These are phyloP conservation scores for Prunus mira DNA, from an alignment of 306 rosid species.

Conservation along the genomic window DNA sequence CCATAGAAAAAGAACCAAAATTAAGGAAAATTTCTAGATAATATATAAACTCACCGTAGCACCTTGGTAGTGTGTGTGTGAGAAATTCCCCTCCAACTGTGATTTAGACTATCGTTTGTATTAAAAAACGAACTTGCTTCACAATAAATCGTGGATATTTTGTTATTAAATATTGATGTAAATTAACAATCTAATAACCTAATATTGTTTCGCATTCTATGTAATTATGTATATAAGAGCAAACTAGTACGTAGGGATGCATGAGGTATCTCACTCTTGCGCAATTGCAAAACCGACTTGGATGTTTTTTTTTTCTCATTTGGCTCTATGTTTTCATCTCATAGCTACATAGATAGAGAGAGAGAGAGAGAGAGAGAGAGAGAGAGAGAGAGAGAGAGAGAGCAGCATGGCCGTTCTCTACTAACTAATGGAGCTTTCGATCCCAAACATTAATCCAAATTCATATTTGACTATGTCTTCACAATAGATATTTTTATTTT, in stretches of 20 bases:
- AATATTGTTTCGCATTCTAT: too few species aligned
- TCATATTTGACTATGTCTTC: background rate
- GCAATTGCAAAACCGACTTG: background rate
- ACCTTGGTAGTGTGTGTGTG: too few species aligned
- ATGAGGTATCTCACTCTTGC: background rate
- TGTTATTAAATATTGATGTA: too few species aligned
- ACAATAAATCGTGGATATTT: too few species aligned
- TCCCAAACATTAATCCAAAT: background rate
- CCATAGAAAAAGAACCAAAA: background rate
- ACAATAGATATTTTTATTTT: background rate
- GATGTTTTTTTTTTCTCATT: background rate
- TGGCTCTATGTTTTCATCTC: conserved; percentile 17
- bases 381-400: too few species aligned
- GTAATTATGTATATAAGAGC: background rate
- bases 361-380: background rate
- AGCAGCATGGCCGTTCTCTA: background rate
- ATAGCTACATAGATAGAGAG: background rate
- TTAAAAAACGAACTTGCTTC: too few species aligned
- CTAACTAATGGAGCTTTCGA: conserved; percentile 18
- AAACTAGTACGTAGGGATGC: background rate
- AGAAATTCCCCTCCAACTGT: too few species aligned
- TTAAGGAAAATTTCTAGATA: too few species aligned
- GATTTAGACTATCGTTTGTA: too few species aligned
- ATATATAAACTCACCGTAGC: too few species aligned
- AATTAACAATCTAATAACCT: too few species aligned